Conservation (phyloP, 495 filamentous ascomycete species). For the Pyronema omphalodes region DNA sequence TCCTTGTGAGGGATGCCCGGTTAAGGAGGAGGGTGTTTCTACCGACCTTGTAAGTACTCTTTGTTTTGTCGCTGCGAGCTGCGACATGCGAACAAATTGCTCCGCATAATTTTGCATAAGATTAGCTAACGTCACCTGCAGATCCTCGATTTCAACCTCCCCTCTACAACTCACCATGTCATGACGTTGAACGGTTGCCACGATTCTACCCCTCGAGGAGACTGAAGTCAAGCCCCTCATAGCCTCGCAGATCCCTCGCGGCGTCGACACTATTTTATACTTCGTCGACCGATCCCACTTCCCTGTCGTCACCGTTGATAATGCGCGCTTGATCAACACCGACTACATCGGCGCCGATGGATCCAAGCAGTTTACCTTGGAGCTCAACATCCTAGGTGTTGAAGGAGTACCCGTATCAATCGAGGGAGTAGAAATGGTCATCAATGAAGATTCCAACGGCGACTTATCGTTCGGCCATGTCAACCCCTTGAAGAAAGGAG, state of each 20-base stretch:
- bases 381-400: background rate
- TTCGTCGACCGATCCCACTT: background rate
- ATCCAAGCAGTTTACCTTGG: background rate
- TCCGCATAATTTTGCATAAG: no score
- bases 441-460: background rate
- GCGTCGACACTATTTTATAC: background rate
- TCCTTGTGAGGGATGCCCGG: background rate
- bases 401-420: background rate
- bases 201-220: background rate
- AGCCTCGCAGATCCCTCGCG: background rate
- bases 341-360: background rate
- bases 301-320: background rate
- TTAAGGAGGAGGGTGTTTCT: background rate
- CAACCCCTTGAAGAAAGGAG: background rate
- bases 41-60: background rate
- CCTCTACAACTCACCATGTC: background rate
- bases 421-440: background rate
- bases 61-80: background rate
- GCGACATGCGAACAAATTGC: no score
- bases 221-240: background rate
- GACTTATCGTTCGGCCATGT: background rate
- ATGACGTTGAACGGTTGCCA: background rate
- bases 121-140: background rate
- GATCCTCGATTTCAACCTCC: slow-evolving; percentile 2
- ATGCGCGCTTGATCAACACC: background rate